Base-by-base conservation (phyloP, 495 filamentous ascomycete species). In the Podospora anserina region DNA sequence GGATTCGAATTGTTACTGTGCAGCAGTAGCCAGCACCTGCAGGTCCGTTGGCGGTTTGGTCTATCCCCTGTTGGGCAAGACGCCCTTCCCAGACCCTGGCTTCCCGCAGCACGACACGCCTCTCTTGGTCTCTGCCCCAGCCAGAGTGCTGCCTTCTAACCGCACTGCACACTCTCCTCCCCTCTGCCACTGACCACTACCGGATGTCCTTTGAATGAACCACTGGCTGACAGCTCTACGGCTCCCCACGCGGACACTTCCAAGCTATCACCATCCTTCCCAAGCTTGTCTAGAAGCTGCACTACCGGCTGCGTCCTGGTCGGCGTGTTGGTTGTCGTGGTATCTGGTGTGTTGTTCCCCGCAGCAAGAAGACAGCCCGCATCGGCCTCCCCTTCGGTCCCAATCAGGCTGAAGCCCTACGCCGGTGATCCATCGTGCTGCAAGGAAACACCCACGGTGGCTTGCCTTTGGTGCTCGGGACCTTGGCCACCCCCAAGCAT, bases 321-420 rank as follows among this genome's bases (percentile, higher is more conserved):
- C 26, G 27, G 27, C 44, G 28, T 54, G 68, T 57, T 68, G 64
- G 70, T 30, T 68, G 70, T 66, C 28, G 61, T 55, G 63, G 66
- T 67, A 64, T 59, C 61, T 63, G 39, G 64, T 57, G 63, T 64
- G 6, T 65, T 66, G 61, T 70, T 66, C 66, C 66, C 66, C 69
- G 69, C 66, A 68, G 58, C 39, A 66, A 11, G 59, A 63, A 53
- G 68, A 61, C 61, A 53, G 32, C 57, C 61, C 61, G 16, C 30
- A 32, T 28, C 27, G 6, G 26, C n/a, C 61, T 63, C 61, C 30
- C 30, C 30, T 55, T 61, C 65, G 63, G 64, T 67, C 66, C 66
- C 39, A 66, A 64, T 69, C 67, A 63, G 67, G 66, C 69, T 69
- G 27, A 66, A 73, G 68, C 72, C 58, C 61, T 68, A 68, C 71